Conservation (phyloP, 805 yeast genomes). For the Blastobotrys americana region DNA sequence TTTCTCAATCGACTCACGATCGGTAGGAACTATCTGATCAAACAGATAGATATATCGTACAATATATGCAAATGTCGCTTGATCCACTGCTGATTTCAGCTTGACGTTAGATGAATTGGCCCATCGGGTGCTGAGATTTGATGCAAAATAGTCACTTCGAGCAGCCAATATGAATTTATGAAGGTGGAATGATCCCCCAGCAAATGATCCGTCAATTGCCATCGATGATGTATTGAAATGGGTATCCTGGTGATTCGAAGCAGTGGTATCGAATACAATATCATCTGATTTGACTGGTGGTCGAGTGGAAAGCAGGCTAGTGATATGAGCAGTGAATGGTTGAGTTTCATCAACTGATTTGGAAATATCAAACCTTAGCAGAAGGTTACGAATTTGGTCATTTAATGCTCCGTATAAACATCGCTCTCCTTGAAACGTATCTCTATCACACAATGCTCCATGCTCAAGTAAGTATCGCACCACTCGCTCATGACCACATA, state of each 20-base stretch:
- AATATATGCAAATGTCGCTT: conserved; percentile 25
- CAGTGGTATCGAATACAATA: conserved; percentile 16
- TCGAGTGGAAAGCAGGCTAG: conserved; percentile 36
- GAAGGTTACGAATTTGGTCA: conserved; percentile 52
- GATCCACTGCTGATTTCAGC: conserved; percentile 19
- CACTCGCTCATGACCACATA: conserved; percentile 65
- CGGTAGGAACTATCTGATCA: conserved; percentile 33
- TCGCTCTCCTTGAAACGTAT: conserved; percentile 73
- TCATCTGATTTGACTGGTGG: conserved; percentile 24
- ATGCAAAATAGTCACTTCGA: conserved; percentile 28
- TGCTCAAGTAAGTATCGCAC: conserved; percentile 53
- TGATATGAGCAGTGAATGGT: conserved; percentile 66
- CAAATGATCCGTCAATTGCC: not conserved
- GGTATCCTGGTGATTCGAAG: not conserved
- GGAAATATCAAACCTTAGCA: conserved; percentile 55
- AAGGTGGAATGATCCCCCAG: conserved; percentile 7
- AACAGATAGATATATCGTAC: conserved; percentile 34
- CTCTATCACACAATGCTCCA: conserved; percentile 75
- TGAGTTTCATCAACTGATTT: conserved; percentile 60
- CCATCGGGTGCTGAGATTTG: conserved; percentile 26
- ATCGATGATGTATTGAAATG: too few relatives aligned
- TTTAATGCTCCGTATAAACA: conserved; percentile 74
- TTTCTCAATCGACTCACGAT: conserved; percentile 18
- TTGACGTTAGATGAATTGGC: conserved; percentile 15
- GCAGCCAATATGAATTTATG: conserved; percentile 26